Conservation (phyloP, 495 filamentous ascomycete genomes). For the Penicillium manginii region DNA sequence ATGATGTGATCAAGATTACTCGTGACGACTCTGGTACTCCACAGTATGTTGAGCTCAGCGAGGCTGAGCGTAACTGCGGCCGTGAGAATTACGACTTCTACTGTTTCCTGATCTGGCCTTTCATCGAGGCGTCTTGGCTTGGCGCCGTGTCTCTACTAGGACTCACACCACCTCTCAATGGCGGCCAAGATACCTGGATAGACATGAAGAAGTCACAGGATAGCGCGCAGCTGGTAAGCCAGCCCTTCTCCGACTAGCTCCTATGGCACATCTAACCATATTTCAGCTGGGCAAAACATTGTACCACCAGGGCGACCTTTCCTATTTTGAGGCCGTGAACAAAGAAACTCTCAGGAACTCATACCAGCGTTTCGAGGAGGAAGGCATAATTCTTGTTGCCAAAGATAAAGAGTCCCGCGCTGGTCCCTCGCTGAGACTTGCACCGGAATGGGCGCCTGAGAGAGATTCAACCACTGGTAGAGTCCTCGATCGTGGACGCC, state of each 20-base stretch:
- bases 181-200: slow-evolving; percentile 72
- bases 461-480: slow-evolving; percentile 63
- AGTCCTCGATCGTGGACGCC: slow-evolving; percentile 67
- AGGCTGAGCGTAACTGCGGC: slow-evolving; percentile 72
- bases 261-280: slow-evolving; percentile 23
- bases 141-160: slow-evolving; percentile 85
- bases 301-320: slow-evolving; percentile 95
- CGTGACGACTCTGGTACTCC: slow-evolving; percentile 59
- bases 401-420: slow-evolving; percentile 62
- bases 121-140: slow-evolving; percentile 92
- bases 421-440: slow-evolving; percentile 64
- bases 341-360: slow-evolving; percentile 95
- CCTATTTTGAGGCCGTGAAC: slow-evolving; percentile 97
- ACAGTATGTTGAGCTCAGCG: slow-evolving; percentile 70
- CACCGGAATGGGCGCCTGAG: slow-evolving; percentile 76
- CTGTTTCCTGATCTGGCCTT: slow-evolving; percentile 97
- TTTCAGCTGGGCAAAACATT: slow-evolving; percentile 87
- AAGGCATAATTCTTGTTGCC: slow-evolving; percentile 78
- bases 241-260: background rate
- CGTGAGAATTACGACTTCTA: slow-evolving; percentile 98
- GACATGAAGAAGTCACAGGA: slow-evolving; percentile 77
- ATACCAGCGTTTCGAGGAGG: slow-evolving; percentile 84
- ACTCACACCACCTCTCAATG: slow-evolving; percentile 70
- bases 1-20: slow-evolving; percentile 75
- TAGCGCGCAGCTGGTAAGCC: slow-evolving; percentile 75